Evolutionary conservation across 2,329 filamentous ascomycete species (phyloP).

Genomic region (Zymoseptoria brevis): DNA sequence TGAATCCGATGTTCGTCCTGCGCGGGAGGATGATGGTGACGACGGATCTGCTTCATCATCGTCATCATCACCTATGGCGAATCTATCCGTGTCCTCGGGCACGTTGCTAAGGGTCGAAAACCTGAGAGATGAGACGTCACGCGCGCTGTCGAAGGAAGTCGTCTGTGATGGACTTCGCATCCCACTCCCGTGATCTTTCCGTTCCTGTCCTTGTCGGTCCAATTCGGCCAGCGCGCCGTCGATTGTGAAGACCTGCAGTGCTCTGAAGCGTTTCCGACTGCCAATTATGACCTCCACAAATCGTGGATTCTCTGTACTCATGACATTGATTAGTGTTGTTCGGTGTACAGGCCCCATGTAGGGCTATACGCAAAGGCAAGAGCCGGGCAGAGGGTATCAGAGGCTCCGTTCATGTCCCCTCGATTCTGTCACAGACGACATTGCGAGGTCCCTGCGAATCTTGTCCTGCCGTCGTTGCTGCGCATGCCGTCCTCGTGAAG

Average conservation of each 20-base stretch:
- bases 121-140: slow-evolving; percentile 54
- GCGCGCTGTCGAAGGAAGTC: slow-evolving; percentile 60
- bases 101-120: slow-evolving; percentile 56
- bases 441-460: too few species aligned
- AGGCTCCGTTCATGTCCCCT: too few species aligned
- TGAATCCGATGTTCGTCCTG: slow-evolving; percentile 45
- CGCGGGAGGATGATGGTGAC: slow-evolving; percentile 60
- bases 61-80: slow-evolving; percentile 86
- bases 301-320: slow-evolving; percentile 61
- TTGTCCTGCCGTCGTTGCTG: background rate
- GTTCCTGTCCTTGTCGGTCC: slow-evolving; percentile 64
- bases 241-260: slow-evolving; percentile 76
- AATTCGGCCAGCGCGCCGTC: slow-evolving; percentile 90
- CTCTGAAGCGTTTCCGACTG: slow-evolving; percentile 75
- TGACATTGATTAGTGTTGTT: background rate
- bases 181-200: slow-evolving; percentile 43
- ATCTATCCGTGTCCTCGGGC: slow-evolving; percentile 67
- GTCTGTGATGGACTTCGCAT: slow-evolving; percentile 33
- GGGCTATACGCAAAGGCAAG: too few species aligned
- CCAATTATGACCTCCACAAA: slow-evolving; percentile 72
- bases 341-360: background rate
- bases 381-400: too few species aligned
- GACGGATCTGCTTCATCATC: slow-evolving; percentile 51
- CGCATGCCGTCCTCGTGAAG: background rate
- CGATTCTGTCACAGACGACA: too few species aligned